Conservation (phyloP, 2,329 filamentous ascomycete genomes). For the Aaosphaeria arxii region DNA sequence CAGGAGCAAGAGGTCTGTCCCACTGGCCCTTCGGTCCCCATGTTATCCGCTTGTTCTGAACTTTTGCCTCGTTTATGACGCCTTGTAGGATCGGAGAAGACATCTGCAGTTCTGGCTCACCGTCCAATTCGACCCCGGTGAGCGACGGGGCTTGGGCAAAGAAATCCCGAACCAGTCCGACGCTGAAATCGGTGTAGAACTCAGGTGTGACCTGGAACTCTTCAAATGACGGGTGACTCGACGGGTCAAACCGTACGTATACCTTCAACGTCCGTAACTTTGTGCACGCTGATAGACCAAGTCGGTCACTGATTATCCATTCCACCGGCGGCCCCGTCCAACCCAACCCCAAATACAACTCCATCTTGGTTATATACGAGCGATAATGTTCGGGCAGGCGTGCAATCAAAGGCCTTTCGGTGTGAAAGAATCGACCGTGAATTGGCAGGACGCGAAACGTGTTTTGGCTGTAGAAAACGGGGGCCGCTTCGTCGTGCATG, state of each 20-base stretch:
- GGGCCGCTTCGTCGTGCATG: constrained; percentile 51
- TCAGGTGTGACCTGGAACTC: constrained; percentile 65
- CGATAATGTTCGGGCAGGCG: constrained; percentile 63
- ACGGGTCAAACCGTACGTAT: constrained; percentile 72
- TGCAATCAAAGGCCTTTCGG: constrained; percentile 67
- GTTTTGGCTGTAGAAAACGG: constrained; percentile 51
- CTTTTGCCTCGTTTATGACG: constrained; percentile 53
- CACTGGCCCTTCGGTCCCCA: constrained; percentile 70
- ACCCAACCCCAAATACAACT: constrained; percentile 70
- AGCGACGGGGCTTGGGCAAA: constrained; percentile 57
- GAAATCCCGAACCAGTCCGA: constrained; percentile 55
- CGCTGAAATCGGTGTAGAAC: constrained; percentile 69
- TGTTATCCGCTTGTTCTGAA: constrained; percentile 52
- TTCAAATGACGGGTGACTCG: constrained; percentile 60
- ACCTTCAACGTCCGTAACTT: constrained; percentile 61
- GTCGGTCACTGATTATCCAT: constrained; percentile 64
- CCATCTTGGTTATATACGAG: constrained; percentile 59
- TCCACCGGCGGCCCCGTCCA: constrained; percentile 68
- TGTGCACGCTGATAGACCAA: constrained; percentile 63
- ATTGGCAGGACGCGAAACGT: constrained; percentile 54
- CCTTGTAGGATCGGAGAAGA: constrained; percentile 62
- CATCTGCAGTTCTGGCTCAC: constrained; percentile 63
- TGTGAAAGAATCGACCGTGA: constrained; percentile 63
- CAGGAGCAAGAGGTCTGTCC: constrained; percentile 33
- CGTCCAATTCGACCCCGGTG: constrained; percentile 65